Conservation (phyloP, 1,284 basidiomycete species). For the Serendipita sp. region DNA sequence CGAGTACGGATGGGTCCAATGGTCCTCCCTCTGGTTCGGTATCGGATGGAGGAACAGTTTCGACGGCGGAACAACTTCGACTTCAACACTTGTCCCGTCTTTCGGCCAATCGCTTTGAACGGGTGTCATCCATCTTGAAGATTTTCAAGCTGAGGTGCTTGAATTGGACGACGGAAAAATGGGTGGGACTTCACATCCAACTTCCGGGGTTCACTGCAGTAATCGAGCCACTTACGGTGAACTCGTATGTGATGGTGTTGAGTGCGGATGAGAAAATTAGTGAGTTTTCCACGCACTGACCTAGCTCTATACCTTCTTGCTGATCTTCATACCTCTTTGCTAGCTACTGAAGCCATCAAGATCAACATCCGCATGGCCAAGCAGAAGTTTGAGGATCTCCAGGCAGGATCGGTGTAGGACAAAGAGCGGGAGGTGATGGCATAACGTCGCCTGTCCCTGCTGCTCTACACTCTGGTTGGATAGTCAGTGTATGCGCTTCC, state of each 20-base stretch:
- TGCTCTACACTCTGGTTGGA: neutral
- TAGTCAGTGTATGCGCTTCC: too few relatives aligned
- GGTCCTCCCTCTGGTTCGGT: neutral
- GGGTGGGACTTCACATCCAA: conserved; percentile 54
- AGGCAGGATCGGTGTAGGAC: conserved; percentile 34
- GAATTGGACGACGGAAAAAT: conserved; percentile 32
- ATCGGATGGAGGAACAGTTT: neutral
- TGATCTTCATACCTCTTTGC: neutral
- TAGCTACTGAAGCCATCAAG: conserved; percentile 72
- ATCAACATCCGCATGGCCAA: conserved; percentile 73
- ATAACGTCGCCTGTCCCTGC: neutral
- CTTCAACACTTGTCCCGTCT: neutral
- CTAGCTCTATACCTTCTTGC: neutral
- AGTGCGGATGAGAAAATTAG: conserved; percentile 79
- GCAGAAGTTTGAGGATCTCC: conserved; percentile 70
- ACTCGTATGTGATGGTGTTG: conserved; percentile 87
- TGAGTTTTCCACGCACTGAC: conserved; percentile 24
- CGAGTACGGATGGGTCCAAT: neutral
- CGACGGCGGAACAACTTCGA: neutral
- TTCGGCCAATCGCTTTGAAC: conserved; percentile 67
- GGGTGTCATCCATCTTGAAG: conserved; percentile 91
- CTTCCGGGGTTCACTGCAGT: conserved; percentile 77
- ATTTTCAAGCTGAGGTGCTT: conserved; percentile 85
- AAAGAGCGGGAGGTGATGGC: neutral
- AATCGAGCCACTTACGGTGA: conserved; percentile 86